A percentile compares a stretch with the other conserved stretches of the same genome.
These are phyloP conservation scores for Ganoderma resinaceum DNA, from an alignment of 1,284 basidiomycete species.

Conservation along the genomic window DNA sequence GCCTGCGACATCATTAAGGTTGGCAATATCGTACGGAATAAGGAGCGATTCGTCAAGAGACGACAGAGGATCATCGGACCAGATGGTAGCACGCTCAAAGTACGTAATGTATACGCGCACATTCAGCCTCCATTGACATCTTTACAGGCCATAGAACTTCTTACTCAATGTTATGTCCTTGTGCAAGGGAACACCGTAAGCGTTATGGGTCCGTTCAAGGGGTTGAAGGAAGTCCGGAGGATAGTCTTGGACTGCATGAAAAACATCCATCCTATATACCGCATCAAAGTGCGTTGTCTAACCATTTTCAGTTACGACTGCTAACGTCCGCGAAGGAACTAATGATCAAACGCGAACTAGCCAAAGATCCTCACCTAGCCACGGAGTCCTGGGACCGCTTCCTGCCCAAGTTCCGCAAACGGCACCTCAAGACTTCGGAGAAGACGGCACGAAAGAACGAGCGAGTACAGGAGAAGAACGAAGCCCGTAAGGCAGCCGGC, in stretches of 20 bases:
- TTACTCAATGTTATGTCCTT: slow-evolving; percentile 97
- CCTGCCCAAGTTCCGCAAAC: slow-evolving; percentile 95
- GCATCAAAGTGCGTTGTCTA: slow-evolving; percentile 81
- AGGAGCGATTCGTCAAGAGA: slow-evolving; percentile 96
- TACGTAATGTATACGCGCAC: slow-evolving; percentile 11
- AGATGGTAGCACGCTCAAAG: slow-evolving; percentile 96
- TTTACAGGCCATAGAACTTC: slow-evolving; percentile 91
- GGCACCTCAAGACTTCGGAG: slow-evolving; percentile 90
- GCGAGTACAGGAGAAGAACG: slow-evolving; percentile 58
- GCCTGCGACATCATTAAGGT: slow-evolving; percentile 99
- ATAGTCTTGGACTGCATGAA: slow-evolving; percentile 99
- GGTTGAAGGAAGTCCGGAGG: slow-evolving; percentile 93
- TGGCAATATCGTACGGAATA: slow-evolving; percentile 93
- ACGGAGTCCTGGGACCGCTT: slow-evolving; percentile 98
- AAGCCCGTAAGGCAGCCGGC: slow-evolving; percentile 68
- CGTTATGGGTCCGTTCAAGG: slow-evolving; percentile 96
- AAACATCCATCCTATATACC: slow-evolving; percentile 99
- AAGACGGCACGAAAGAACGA: slow-evolving; percentile 91
- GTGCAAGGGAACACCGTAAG: slow-evolving; percentile 99
- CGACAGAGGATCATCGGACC: slow-evolving; percentile 97
- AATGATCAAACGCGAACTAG: slow-evolving; percentile 98
- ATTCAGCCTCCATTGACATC: slow-evolving; percentile 3
- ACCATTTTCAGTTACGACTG: neutral
- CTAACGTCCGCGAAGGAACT: slow-evolving; percentile 72
- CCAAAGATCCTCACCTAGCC: slow-evolving; percentile 97